Evolutionary conservation across 2,329 filamentous ascomycete genomes (phyloP).

Genomic region (Aureobasidium sp.): DNA sequence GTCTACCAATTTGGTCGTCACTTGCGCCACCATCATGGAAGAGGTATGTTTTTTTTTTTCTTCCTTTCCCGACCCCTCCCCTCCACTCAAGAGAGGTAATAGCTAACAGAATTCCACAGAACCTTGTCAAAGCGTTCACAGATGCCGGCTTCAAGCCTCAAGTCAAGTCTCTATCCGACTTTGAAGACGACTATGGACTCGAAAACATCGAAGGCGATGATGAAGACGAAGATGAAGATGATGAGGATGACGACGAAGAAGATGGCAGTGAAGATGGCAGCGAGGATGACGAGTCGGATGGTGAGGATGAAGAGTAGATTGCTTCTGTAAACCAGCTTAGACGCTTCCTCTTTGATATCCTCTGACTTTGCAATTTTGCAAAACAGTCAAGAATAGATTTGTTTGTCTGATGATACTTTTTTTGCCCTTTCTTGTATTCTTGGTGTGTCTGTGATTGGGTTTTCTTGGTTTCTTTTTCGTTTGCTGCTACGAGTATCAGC

Average conservation of each 20-base stretch:
- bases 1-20: constrained; percentile 78
- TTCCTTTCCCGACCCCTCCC: no score
- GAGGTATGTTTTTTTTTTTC: constrained; percentile 53
- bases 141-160: constrained; percentile 72
- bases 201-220: constrained; percentile 84
- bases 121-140: constrained; percentile 67
- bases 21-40: constrained; percentile 76
- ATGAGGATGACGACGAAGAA: constrained; percentile 44
- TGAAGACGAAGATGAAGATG: constrained; percentile 55
- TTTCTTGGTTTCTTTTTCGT: no score
- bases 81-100: constrained; percentile 58
- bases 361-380: background rate
- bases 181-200: constrained; percentile 90
- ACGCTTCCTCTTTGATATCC: background rate
- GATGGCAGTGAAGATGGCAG: background rate
- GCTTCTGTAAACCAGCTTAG: background rate
- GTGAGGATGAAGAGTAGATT: constrained; percentile 36
- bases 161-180: constrained; percentile 64
- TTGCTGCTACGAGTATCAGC: no score
- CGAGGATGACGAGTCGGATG: constrained; percentile 40
- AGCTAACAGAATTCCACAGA: constrained; percentile 59
- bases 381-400: no score
- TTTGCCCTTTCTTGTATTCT: no score
- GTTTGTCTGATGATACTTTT: no score
- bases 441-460: no score